phyloP scores from a whole-genome alignment of 768 basidiomycete species.

The Podaxis sp. region DNA sequence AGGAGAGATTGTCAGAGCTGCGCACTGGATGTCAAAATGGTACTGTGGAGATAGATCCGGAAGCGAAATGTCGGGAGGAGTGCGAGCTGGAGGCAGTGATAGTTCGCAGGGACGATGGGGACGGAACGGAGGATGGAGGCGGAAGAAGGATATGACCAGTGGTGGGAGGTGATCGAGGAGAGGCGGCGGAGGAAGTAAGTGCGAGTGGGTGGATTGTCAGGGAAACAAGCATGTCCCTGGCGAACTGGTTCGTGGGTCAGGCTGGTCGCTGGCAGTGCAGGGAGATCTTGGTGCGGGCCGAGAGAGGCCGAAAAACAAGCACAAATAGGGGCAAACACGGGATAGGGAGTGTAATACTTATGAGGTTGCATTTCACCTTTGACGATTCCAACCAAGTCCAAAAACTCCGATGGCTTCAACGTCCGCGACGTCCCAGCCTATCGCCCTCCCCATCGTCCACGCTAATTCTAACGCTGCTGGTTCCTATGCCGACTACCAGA shows the following conservation, averaged over 20 bases:
- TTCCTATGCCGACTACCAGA: slow-evolving; percentile 32
- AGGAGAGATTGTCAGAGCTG: too few relatives aligned
- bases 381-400: background rate
- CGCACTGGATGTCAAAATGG: too few relatives aligned
- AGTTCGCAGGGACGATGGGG: slow-evolving; percentile 1
- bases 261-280: background rate
- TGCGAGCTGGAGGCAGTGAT: background rate
- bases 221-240: background rate
- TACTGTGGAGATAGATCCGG: background rate
- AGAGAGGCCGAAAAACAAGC: background rate
- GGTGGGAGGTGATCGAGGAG: background rate
- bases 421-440: slow-evolving; percentile 36
- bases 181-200: background rate
- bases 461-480: slow-evolving; percentile 20
- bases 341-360: background rate
- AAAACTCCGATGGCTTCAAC: slow-evolving; percentile 12
- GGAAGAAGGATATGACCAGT: background rate
- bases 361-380: background rate
- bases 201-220: background rate
- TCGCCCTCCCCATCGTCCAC: slow-evolving; percentile 36
- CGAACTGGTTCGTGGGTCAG: background rate
- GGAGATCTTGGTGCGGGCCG: slow-evolving; percentile 1
- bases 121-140: background rate
- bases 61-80: background rate
- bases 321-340: slow-evolving; percentile 1